Percentiles rank a stretch among this genome's conserved stretches.
Conservation (phyloP, 257 asterid species). For the Solanum lycopersicoides region DNA sequence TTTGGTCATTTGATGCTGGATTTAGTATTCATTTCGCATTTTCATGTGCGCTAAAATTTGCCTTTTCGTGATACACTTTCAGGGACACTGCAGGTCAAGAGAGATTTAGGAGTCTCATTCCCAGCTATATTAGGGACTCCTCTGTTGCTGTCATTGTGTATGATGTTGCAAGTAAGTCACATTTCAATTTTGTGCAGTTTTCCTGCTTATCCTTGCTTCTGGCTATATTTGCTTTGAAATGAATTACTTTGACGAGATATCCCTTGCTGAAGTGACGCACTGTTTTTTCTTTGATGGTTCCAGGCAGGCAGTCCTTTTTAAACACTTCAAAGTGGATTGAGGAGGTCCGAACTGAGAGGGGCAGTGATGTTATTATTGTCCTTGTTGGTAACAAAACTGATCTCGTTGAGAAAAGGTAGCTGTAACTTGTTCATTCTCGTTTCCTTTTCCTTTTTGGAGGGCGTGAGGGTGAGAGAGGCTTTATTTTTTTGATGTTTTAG, state of each 20-base stretch:
- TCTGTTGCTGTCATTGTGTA: conserved; percentile 84
- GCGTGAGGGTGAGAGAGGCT: neutral
- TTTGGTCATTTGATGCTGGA: neutral
- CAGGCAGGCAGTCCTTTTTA: conserved; percentile 79
- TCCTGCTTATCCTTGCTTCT: neutral
- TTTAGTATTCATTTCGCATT: neutral
- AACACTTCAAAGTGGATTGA: conserved; percentile 90
- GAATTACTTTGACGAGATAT: neutral
- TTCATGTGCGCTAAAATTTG: neutral
- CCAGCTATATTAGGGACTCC: conserved; percentile 88
- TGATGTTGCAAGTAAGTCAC: conserved; percentile 70
- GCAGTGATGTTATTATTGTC: conserved; percentile 85
- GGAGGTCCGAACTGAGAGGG: conserved; percentile 94
- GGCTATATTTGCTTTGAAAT: neutral
- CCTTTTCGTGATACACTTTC: conserved; percentile 1
- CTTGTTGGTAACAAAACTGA: conserved; percentile 92
- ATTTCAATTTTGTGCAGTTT: neutral
- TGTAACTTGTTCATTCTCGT: neutral
- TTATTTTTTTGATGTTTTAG: neutral
- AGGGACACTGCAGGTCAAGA: conserved; percentile 99
- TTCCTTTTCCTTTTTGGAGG: neutral
- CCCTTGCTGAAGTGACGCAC: neutral
- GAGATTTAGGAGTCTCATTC: conserved; percentile 86
- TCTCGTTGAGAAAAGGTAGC: conserved; percentile 83
- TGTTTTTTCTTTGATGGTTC: neutral